Base-by-base conservation (phyloP, 139 green algal species). In the Pedinophyceae sp. region DNA sequence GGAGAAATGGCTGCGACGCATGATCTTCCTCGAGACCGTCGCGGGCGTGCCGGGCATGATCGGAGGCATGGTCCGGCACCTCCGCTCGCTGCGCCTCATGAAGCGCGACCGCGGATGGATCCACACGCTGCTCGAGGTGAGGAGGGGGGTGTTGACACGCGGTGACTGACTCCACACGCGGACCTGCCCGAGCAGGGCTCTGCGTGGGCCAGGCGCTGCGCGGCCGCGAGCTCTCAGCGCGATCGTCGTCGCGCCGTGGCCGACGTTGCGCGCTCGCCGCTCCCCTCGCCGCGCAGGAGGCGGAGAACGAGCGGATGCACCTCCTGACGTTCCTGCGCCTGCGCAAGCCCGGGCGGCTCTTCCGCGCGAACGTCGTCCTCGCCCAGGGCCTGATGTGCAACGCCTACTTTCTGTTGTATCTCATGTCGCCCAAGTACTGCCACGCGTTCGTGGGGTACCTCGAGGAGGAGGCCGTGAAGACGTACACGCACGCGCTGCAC, bases 261-360 rank as follows among this genome's bases (percentile, higher is more conserved):
- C n/a, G n/a, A n/a, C n/a, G n/a, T n/a, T n/a, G n/a, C n/a, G n/a
- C n/a, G n/a, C n/a, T n/a, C n/a, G n/a, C n/a, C n/a, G n/a, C n/a
- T n/a, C n/a, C n/a, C n/a, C n/a, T n/a, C n/a, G n/a, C n/a, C n/a
- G n/a, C n/a, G n/a, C n/a, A n/a, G 54, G 89, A 97, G 67, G 85
- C 85, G 1, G 87, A 96, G 67, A 97, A 97, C 59, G 88, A 97
- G 74, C 79, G 80, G 57, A 92, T 89, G 83, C 85, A 94, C 72
- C 71, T 94, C 25, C 70, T 97, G 40, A 95, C 83, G 3, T 97
- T 97, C 72, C 55, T 97, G 66, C 38, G 91, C 64, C 55, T 97
- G 18, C 53, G 67, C 3, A 39, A 93, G 52, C 85, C 87, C 0
- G 71, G 74, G 3, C 46, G 59, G 5, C 38, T 84, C n/a, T 89